phyloP scores from a whole-genome alignment of 179 eudicot genomes.

The Drosera spatulata region DNA sequence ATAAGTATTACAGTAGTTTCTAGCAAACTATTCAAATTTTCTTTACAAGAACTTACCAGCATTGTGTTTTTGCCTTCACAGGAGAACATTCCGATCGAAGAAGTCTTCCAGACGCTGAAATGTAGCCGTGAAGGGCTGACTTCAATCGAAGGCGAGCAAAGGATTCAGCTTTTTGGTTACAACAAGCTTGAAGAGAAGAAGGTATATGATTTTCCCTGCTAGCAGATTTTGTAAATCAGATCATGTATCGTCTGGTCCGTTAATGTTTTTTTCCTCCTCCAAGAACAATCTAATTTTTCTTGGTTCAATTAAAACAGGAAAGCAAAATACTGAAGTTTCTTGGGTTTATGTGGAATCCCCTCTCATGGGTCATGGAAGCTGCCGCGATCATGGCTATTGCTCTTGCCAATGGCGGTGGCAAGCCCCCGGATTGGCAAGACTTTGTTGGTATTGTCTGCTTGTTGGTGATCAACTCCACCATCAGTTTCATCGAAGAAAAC shows the following conservation, averaged over 20 bases:
- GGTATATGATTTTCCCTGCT: slow-evolving; percentile 8
- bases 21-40: no score
- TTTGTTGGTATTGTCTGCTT: slow-evolving; percentile 52
- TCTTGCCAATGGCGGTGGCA: slow-evolving; percentile 46
- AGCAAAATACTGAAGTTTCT: slow-evolving; percentile 40
- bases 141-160: slow-evolving; percentile 38
- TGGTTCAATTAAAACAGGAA: slow-evolving; percentile 17
- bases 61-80: slow-evolving; percentile 17
- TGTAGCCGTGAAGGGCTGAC: slow-evolving; percentile 44
- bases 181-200: slow-evolving; percentile 69
- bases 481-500: slow-evolving; percentile 65
- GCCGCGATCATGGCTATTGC: slow-evolving; percentile 43
- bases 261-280: background rate
- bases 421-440: slow-evolving; percentile 60
- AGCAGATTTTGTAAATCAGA: no score
- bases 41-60: background rate
- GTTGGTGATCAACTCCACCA: slow-evolving; percentile 48
- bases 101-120: slow-evolving; percentile 47
- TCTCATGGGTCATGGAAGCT: slow-evolving; percentile 55
- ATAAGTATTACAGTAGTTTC: no score
- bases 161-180: slow-evolving; percentile 52
- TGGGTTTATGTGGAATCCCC: slow-evolving; percentile 49
- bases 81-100: slow-evolving; percentile 51
- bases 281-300: background rate
- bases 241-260: background rate